phyloP scores from a whole-genome alignment of 257 asterid species.

The Solanum bulbocastanum region DNA sequence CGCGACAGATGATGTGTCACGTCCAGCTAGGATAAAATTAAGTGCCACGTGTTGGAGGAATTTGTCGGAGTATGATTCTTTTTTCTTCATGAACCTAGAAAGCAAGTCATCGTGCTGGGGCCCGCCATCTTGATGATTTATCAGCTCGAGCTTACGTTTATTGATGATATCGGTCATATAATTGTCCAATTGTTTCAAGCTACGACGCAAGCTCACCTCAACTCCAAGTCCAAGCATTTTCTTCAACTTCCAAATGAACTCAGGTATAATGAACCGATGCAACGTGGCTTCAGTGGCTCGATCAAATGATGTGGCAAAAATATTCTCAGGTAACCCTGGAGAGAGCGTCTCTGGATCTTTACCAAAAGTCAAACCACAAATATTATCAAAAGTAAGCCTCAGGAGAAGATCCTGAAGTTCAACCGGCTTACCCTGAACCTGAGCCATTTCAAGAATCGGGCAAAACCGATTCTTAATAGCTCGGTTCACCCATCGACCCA shows the following conservation, averaged over 20 bases:
- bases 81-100: slow-evolving; percentile 54
- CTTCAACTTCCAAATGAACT: slow-evolving; percentile 40
- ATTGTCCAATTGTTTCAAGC: slow-evolving; percentile 37
- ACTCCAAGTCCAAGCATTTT: slow-evolving; percentile 44
- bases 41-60: slow-evolving; percentile 56
- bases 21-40: slow-evolving; percentile 65
- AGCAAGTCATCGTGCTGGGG: slow-evolving; percentile 42
- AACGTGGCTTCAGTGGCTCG: slow-evolving; percentile 52
- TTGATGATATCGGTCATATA: slow-evolving; percentile 37
- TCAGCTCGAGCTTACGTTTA: slow-evolving; percentile 44
- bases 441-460: slow-evolving; percentile 37
- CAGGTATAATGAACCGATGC: slow-evolving; percentile 43
- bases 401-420: slow-evolving; percentile 47
- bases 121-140: slow-evolving; percentile 23
- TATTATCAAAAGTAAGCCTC: slow-evolving; percentile 52
- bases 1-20: slow-evolving; percentile 70
- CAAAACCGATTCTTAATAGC: slow-evolving; percentile 43
- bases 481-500: slow-evolving; percentile 59
- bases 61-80: slow-evolving; percentile 30
- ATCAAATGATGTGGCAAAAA: slow-evolving; percentile 44
- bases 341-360: slow-evolving; percentile 48
- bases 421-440: slow-evolving; percentile 21
- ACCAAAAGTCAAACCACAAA: slow-evolving; percentile 61
- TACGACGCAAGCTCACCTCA: slow-evolving; percentile 24
- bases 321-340: slow-evolving; percentile 30